Conservation (phyloP, 352 stramenopile species). For the Pythium rishiriense region DNA sequence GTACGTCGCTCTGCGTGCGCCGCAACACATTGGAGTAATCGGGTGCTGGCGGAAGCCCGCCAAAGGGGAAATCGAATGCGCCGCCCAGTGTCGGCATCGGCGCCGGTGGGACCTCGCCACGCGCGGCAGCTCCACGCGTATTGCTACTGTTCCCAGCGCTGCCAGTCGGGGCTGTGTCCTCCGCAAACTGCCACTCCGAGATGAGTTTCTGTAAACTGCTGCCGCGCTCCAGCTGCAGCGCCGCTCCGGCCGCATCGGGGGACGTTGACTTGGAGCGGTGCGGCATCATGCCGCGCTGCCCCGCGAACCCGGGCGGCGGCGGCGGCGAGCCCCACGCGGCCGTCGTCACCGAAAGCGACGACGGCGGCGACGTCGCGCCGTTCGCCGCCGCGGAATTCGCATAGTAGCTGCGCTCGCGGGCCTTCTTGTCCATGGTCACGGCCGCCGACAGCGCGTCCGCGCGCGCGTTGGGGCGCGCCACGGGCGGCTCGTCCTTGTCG, state of each 20-base stretch:
- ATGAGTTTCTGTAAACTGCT: constrained; percentile 66
- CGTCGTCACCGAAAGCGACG: background rate
- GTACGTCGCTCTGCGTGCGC: constrained; percentile 15
- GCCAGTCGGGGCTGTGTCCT: constrained; percentile 27
- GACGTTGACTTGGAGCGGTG: constrained; percentile 18
- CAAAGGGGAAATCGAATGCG: background rate
- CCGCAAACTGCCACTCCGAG: constrained; percentile 38
- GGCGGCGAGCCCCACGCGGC: constrained; percentile 16
- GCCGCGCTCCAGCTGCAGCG: constrained; percentile 18
- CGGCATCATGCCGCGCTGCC: background rate
- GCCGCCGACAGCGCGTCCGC: constrained; percentile 27
- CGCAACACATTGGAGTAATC: background rate
- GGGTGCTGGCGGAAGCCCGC: background rate
- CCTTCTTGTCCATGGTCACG: constrained; percentile 29
- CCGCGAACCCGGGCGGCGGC: background rate
- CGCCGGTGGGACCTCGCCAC: background rate
- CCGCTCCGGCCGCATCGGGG: constrained; percentile 1
- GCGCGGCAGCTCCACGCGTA: background rate
- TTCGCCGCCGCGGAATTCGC: background rate
- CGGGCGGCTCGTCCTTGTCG: constrained; percentile 6
- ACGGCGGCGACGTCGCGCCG: constrained; percentile 1
- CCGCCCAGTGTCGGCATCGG: background rate
- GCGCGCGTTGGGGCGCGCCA: constrained; percentile 16
- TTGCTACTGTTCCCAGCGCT: background rate
- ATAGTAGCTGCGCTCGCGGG: constrained; percentile 24